A percentile compares a stretch with the other conserved stretches of the same genome.
Conservation (phyloP, 2,329 filamentous ascomycete species). For the Colletotrichum acutatum region DNA sequence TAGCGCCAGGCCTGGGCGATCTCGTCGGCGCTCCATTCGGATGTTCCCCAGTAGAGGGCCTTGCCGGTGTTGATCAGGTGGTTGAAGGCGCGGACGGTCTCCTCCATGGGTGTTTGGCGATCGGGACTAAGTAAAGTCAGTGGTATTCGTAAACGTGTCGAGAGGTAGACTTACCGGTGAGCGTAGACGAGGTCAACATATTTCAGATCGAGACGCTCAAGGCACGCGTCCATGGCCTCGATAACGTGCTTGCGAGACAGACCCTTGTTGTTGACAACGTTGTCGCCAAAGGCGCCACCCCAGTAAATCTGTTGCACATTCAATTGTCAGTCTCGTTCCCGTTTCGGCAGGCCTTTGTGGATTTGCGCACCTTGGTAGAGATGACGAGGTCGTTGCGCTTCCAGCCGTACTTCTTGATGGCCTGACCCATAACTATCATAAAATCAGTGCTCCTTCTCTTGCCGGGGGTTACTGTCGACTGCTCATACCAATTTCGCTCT, state of each 20-base stretch:
- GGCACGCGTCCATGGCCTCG: constrained; percentile 70
- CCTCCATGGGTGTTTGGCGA: constrained; percentile 75
- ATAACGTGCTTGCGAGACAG: constrained; percentile 77
- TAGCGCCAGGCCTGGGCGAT: constrained; percentile 71
- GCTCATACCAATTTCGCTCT: constrained; percentile 61
- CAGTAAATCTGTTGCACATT: constrained; percentile 66
- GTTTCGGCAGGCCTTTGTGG: not conserved
- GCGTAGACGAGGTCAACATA: constrained; percentile 78
- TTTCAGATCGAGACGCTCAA: constrained; percentile 66
- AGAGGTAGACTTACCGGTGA: constrained; percentile 57
- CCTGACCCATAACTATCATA: constrained; percentile 64
- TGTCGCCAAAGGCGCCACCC: constrained; percentile 69
- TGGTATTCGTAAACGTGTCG: not conserved
- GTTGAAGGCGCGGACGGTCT: constrained; percentile 77
- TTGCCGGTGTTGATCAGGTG: constrained; percentile 75
- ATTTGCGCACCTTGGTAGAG: constrained; percentile 62
- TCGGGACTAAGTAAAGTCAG: constrained; percentile 56
- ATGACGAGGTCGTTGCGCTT: constrained; percentile 71
- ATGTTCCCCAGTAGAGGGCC: constrained; percentile 78
- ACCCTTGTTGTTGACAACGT: constrained; percentile 73
- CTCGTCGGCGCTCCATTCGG: constrained; percentile 74
- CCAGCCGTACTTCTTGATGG: constrained; percentile 70
- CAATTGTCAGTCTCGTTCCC: not conserved
- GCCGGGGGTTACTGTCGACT: accelerated
- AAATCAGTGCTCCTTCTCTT: not conserved